Percentiles rank a stretch among this genome's conserved stretches.
These are phyloP conservation scores for Trichomonascaceae sp. DNA, from an alignment of 1,139 yeast species.

Conservation along the genomic window DNA sequence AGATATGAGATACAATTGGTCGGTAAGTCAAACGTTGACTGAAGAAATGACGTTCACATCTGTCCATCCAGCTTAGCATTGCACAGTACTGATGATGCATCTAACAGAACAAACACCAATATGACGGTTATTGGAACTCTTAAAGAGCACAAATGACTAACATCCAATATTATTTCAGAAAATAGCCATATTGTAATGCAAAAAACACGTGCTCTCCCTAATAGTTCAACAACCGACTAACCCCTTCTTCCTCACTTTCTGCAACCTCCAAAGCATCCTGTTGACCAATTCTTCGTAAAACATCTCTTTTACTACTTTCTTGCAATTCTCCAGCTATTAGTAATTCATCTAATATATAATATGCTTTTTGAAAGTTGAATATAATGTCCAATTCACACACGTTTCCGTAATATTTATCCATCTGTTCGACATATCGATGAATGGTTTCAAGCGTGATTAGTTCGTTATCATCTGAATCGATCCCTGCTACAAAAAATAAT, in stretches of 20 bases:
- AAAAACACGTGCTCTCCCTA: too few relatives aligned
- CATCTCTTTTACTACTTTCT: conserved; percentile 78
- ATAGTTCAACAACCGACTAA: conserved; percentile 20
- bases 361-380: conserved; percentile 90
- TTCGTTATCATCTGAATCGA: conserved; percentile 81
- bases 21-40: too few relatives aligned
- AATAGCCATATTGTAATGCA: too few relatives aligned
- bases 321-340: conserved; percentile 75
- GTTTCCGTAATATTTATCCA: conserved; percentile 96
- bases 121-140: too few relatives aligned
- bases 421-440: conserved; percentile 91
- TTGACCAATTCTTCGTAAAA: conserved; percentile 65
- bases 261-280: conserved; percentile 71
- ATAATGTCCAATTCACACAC: conserved; percentile 85
- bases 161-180: too few relatives aligned
- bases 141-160: too few relatives aligned
- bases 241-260: conserved; percentile 44
- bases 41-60: too few relatives aligned
- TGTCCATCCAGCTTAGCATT: too few relatives aligned
- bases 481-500: conserved; percentile 80
- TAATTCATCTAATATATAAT: conserved; percentile 84
- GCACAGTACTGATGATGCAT: too few relatives aligned
- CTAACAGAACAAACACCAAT: neutral
- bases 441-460: conserved; percentile 77
- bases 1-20: too few relatives aligned